Evolutionary conservation across 345 rosid species (phyloP).

Genomic region (Eucalyptus decipiens): DNA sequence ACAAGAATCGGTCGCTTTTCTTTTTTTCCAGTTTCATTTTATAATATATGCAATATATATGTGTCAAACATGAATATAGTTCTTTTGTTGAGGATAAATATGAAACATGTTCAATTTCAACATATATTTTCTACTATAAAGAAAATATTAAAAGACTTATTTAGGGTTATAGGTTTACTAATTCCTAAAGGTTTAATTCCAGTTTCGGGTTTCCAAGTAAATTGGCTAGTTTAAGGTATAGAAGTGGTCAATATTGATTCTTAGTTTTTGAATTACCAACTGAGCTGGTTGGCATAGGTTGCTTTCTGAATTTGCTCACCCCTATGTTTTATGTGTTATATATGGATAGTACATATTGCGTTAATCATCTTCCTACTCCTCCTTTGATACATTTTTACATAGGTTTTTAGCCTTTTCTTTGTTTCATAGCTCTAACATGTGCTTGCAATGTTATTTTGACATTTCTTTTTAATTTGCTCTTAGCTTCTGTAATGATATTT

Average conservation of each 20-base stretch:
- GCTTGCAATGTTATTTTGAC: neutral
- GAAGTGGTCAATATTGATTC: neutral
- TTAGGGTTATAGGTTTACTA: neutral
- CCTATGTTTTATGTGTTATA: neutral
- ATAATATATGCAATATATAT: neutral
- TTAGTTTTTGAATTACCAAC: neutral
- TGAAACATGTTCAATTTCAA: neutral
- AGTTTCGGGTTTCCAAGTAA: neutral
- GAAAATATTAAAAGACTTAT: neutral
- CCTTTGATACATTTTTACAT: neutral
- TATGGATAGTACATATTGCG: neutral
- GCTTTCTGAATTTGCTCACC: accelerated
- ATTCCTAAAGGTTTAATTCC: neutral
- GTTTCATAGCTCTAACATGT: neutral
- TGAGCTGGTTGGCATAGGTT: accelerated
- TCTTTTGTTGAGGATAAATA: neutral
- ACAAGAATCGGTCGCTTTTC: accelerated
- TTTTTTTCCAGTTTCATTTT: neutral
- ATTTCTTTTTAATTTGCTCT: neutral
- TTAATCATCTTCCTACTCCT: neutral
- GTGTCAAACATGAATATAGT: neutral
- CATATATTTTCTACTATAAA: neutral
- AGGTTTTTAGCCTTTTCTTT: neutral
- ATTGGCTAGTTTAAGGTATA: neutral
- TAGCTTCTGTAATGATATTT: neutral